These are phyloP conservation scores for Eucalyptus pauciflora DNA, from an alignment of 345 rosid species.

Conservation along the genomic window DNA sequence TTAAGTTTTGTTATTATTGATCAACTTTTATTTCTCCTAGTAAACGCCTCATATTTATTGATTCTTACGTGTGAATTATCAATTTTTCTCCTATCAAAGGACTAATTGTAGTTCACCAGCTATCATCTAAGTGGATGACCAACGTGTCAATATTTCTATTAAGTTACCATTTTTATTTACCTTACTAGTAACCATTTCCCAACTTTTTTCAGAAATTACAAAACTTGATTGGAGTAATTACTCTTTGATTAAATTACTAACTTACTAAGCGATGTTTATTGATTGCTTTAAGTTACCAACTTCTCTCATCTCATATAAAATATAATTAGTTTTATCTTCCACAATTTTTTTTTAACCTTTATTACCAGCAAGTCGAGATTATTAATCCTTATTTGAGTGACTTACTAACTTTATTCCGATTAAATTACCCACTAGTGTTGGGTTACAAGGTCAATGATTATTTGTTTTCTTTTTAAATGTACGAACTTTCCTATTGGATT, in stretches of 20 bases:
- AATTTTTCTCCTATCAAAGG: neutral
- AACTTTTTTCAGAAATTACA: neutral
- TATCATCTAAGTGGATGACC: neutral
- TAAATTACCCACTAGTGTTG: no score
- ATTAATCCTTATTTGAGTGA: no score
- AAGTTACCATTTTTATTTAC: neutral
- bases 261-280: no score
- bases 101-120: neutral
- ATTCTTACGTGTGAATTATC: neutral
- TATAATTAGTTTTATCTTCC: no score
- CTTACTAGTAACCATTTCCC: neutral
- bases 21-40: no score
- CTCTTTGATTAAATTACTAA: neutral
- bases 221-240: neutral
- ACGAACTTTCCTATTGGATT: no score
- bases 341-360: no score
- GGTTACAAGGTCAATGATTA: no score
- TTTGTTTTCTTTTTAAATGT: no score
- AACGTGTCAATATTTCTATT: neutral
- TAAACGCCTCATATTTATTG: neutral
- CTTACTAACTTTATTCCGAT: no score
- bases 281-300: accelerated
- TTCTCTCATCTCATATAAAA: no score
- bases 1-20: neutral
- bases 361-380: no score